These are phyloP conservation scores for Arbutus unedo DNA, from an alignment of 148 eudicot species.

Conservation along the genomic window DNA sequence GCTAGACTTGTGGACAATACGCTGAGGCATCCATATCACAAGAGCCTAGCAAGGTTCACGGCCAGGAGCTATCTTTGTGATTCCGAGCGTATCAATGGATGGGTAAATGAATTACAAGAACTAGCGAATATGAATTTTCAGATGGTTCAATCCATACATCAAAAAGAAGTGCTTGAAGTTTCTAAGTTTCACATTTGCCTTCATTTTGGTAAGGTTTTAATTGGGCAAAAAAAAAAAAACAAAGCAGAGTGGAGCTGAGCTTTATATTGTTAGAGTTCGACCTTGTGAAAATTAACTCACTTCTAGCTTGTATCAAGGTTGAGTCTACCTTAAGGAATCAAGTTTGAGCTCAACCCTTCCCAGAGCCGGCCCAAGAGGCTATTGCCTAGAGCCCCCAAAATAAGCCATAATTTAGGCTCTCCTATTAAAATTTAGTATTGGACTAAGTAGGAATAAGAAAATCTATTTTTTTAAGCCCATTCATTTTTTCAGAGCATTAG, in stretches of 20 bases:
- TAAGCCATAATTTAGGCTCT: too few species aligned
- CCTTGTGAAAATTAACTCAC: neutral
- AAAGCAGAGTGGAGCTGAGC: neutral
- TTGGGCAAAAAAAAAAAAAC: too few species aligned
- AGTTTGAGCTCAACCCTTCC: neutral
- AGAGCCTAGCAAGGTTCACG: conserved; percentile 33
- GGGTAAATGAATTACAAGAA: conserved; percentile 31
- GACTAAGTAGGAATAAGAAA: too few species aligned
- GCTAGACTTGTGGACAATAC: conserved; percentile 22
- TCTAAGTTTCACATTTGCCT: conserved; percentile 24
- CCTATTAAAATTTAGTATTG: too few species aligned
- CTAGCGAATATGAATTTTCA: conserved; percentile 35
- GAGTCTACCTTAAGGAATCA: neutral
- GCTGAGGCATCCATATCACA: conserved; percentile 45
- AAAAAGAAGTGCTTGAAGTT: conserved; percentile 39
- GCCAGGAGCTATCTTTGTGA: conserved; percentile 17
- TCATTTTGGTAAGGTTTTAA: neutral
- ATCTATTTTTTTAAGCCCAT: too few species aligned
- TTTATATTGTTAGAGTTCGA: neutral
- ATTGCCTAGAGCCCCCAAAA: too few species aligned
- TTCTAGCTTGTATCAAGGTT: neutral
- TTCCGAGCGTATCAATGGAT: conserved; percentile 8
- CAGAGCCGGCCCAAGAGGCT: too few species aligned
- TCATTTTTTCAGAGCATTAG: too few species aligned
- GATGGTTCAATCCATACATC: conserved; percentile 17